phyloP scores from a whole-genome alignment of 108 stramenopile genomes.

The Mayamaea pseudoterrestris region DNA sequence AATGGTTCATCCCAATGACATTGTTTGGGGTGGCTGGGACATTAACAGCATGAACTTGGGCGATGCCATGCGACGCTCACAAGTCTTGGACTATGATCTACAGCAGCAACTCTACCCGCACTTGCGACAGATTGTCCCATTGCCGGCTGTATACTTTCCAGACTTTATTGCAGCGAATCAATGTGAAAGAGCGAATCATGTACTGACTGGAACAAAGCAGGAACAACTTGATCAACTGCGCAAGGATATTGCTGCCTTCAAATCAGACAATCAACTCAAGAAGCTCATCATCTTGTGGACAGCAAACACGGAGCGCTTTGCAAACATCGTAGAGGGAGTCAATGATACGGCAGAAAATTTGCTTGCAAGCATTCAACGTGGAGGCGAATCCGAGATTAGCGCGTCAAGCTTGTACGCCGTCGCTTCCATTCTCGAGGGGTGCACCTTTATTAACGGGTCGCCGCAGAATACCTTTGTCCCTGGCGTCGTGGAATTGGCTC shows the following conservation, averaged over 20 bases:
- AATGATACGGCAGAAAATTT: constrained; percentile 91
- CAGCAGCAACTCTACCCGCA: constrained; percentile 87
- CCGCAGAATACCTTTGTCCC: constrained; percentile 99
- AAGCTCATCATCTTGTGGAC: constrained; percentile 96
- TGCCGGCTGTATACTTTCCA: constrained; percentile 88
- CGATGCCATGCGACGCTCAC: constrained; percentile 85
- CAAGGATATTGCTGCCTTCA: constrained; percentile 89
- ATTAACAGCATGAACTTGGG: constrained; percentile 84
- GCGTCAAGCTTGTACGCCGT: constrained; percentile 95
- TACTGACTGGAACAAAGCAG: constrained; percentile 81
- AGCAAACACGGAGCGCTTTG: constrained; percentile 97
- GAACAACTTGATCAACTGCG: constrained; percentile 91
- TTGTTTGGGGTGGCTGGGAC: constrained; percentile 99
- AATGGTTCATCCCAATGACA: constrained; percentile 86
- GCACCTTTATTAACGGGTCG: constrained; percentile 95
- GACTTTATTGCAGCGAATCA: constrained; percentile 99
- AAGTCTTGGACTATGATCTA: constrained; percentile 84
- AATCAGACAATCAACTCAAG: constrained; percentile 71
- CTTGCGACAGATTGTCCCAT: constrained; percentile 83
- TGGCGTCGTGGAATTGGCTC: constrained; percentile 86
- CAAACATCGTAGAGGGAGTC: constrained; percentile 84
- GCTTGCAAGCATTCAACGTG: constrained; percentile 75
- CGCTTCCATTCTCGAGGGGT: constrained; percentile 91
- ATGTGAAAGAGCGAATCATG: constrained; percentile 91
- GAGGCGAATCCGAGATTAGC: constrained; percentile 81